A percentile compares a stretch with the other conserved stretches of the same genome.
Evolutionary conservation across 2,329 filamentous ascomycete genomes (phyloP).

Genomic region (Fusarium penzigii): DNA sequence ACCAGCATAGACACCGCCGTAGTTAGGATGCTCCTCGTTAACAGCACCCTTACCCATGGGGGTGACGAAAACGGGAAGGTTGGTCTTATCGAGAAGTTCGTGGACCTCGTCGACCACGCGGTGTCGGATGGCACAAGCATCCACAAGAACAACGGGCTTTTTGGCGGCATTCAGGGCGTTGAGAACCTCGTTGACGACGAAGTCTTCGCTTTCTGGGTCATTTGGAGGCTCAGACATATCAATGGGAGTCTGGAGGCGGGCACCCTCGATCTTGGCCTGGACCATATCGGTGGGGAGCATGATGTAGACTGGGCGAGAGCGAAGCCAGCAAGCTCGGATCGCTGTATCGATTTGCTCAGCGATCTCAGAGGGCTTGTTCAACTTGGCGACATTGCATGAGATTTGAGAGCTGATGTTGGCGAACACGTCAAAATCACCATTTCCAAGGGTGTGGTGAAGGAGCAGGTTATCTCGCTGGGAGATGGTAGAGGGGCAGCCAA

Average conservation of each 20-base stretch:
- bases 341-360: slow-evolving; percentile 77
- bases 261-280: slow-evolving; percentile 72
- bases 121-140: slow-evolving; percentile 80
- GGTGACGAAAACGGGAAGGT: slow-evolving; percentile 80
- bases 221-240: slow-evolving; percentile 66
- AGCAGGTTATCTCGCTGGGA: slow-evolving; percentile 51
- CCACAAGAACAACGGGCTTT: slow-evolving; percentile 76
- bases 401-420: slow-evolving; percentile 74
- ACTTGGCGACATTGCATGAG: slow-evolving; percentile 69
- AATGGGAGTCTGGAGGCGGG: slow-evolving; percentile 68
- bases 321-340: slow-evolving; percentile 71
- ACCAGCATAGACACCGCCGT: slow-evolving; percentile 85
- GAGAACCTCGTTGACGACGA: slow-evolving; percentile 78
- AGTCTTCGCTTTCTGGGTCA: slow-evolving; percentile 71
- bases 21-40: slow-evolving; percentile 73
- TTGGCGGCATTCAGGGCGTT: slow-evolving; percentile 72
- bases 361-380: slow-evolving; percentile 70
- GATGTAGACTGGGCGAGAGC: slow-evolving; percentile 80
- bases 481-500: slow-evolving; percentile 52
- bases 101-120: slow-evolving; percentile 72
- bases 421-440: slow-evolving; percentile 83
- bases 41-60: slow-evolving; percentile 89
- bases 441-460: slow-evolving; percentile 70
- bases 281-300: slow-evolving; percentile 82
- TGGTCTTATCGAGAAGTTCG: slow-evolving; percentile 69